Evolutionary conservation across 768 basidiomycete species (phyloP).

Genomic region (Porpolomopsis calyptriformis): DNA sequence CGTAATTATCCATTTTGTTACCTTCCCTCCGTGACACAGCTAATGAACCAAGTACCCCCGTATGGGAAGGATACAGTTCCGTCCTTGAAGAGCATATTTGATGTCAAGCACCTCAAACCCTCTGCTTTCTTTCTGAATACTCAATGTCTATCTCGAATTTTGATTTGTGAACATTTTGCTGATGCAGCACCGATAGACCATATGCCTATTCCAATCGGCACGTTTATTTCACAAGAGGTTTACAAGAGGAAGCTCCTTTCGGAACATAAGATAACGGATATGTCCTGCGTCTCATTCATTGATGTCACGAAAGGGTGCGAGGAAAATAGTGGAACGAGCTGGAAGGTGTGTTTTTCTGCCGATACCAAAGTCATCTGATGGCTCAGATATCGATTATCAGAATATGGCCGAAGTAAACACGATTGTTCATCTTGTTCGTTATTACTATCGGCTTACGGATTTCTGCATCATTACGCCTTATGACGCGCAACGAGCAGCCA

Average conservation of each 20-base stretch:
- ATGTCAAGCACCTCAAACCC: slow-evolving; percentile 47
- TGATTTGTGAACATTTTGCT: slow-evolving; percentile 8
- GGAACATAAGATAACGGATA: slow-evolving; percentile 38
- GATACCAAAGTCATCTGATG: slow-evolving; percentile 21
- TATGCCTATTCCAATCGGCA: slow-evolving; percentile 74
- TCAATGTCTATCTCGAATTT: slow-evolving; percentile 46
- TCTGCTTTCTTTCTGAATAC: slow-evolving; percentile 50
- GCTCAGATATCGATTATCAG: slow-evolving; percentile 24
- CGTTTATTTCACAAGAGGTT: slow-evolving; percentile 58
- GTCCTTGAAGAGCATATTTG: slow-evolving; percentile 68
- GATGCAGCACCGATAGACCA: slow-evolving; percentile 41
- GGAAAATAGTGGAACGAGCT: slow-evolving; percentile 11
- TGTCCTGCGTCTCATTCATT: slow-evolving; percentile 54
- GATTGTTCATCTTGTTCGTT: neutral
- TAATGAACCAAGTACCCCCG: slow-evolving; percentile 68
- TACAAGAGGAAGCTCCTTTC: slow-evolving; percentile 57
- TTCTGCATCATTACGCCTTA: slow-evolving; percentile 74
- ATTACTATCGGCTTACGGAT: slow-evolving; percentile 33
- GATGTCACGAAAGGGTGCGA: slow-evolving; percentile 37
- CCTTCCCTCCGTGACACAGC: too few relatives aligned
- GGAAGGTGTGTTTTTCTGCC: slow-evolving; percentile 2
- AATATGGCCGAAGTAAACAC: slow-evolving; percentile 33
- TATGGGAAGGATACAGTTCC: slow-evolving; percentile 61
- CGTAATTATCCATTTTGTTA: slow-evolving; percentile 28
- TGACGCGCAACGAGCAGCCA: slow-evolving; percentile 52